These are phyloP conservation scores for Chloris gayana DNA, from an alignment of 176 grass and related monocot species.

Conservation along the genomic window DNA sequence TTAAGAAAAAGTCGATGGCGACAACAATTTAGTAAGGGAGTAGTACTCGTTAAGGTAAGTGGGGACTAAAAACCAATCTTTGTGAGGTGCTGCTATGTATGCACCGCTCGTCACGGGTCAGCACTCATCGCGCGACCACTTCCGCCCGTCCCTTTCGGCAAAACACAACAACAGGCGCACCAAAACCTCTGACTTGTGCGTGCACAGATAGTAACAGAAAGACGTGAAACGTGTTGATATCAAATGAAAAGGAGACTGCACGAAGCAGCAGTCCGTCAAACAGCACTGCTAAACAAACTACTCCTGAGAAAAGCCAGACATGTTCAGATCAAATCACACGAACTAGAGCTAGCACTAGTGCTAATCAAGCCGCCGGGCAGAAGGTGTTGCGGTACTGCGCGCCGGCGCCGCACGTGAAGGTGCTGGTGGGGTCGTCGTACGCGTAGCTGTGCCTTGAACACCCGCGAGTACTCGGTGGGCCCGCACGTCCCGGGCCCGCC, in stretches of 20 bases:
- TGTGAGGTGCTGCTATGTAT: not conserved
- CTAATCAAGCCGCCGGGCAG: slow-evolving; percentile 52
- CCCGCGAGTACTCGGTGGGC: slow-evolving; percentile 65
- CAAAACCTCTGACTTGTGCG: not conserved
- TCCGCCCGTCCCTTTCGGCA: not conserved
- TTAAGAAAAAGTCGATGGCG: too few species aligned
- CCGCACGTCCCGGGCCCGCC: slow-evolving; percentile 53
- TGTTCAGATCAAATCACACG: not conserved
- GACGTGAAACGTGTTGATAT: not conserved
- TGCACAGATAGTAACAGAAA: not conserved
- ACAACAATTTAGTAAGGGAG: too few species aligned
- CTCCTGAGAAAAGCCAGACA: not conserved
- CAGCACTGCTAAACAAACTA: not conserved
- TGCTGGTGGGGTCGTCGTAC: slow-evolving; percentile 90
- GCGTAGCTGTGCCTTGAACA: slow-evolving; percentile 98
- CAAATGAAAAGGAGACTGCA: not conserved
- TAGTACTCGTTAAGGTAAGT: too few species aligned
- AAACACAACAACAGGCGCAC: not conserved
- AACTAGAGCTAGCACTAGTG: not conserved
- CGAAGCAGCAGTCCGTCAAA: not conserved
- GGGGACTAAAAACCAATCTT: not conserved
- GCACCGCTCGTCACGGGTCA: not conserved
- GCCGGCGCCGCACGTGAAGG: slow-evolving; percentile 75
- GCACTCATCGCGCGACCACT: not conserved
- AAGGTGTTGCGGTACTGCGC: slow-evolving; percentile 76